Conservation (phyloP, 1,284 basidiomycete species). For the Irpex sp. region DNA sequence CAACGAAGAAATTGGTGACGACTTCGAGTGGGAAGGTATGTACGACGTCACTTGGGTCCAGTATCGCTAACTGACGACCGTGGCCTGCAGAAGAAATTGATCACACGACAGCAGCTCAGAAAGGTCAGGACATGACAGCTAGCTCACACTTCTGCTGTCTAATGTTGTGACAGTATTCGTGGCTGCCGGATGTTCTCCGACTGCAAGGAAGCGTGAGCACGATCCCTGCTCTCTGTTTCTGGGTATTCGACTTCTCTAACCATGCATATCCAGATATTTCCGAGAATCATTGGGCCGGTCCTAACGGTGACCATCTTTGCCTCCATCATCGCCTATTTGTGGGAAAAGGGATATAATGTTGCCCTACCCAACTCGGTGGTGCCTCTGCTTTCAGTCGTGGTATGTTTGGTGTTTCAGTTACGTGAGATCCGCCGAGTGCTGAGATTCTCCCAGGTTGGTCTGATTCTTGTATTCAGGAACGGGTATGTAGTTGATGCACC, state of each 20-base stretch:
- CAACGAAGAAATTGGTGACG: slow-evolving; percentile 4
- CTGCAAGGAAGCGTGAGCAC: slow-evolving; percentile 67
- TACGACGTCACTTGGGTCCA: not conserved
- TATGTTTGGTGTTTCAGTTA: slow-evolving; percentile 39
- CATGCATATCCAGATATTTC: slow-evolving; percentile 49
- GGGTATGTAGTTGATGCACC: slow-evolving; percentile 20
- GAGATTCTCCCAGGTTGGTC: slow-evolving; percentile 49
- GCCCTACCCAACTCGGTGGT: slow-evolving; percentile 72
- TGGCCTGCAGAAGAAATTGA: slow-evolving; percentile 25
- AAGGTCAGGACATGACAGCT: slow-evolving; percentile 23
- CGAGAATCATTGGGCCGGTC: slow-evolving; percentile 73
- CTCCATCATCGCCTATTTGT: slow-evolving; percentile 53
- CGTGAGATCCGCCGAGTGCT: slow-evolving; percentile 8
- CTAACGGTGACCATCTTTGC: slow-evolving; percentile 80
- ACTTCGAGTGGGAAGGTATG: slow-evolving; percentile 1
- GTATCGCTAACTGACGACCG: not conserved
- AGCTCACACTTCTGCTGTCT: not conserved
- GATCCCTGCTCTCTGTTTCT: not conserved
- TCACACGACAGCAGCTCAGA: slow-evolving; percentile 29
- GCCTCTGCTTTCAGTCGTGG: slow-evolving; percentile 86
- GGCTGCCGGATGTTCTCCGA: slow-evolving; percentile 84
- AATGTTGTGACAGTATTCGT: slow-evolving; percentile 66
- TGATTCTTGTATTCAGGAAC: slow-evolving; percentile 68
- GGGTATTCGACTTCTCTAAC: not conserved
- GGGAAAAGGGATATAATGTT: slow-evolving; percentile 49